Evolutionary conservation across 495 filamentous ascomycete species (phyloP), one percentile per base, ranked within the genome.

Genomic region (Annulohypoxylon stygium): DNA sequence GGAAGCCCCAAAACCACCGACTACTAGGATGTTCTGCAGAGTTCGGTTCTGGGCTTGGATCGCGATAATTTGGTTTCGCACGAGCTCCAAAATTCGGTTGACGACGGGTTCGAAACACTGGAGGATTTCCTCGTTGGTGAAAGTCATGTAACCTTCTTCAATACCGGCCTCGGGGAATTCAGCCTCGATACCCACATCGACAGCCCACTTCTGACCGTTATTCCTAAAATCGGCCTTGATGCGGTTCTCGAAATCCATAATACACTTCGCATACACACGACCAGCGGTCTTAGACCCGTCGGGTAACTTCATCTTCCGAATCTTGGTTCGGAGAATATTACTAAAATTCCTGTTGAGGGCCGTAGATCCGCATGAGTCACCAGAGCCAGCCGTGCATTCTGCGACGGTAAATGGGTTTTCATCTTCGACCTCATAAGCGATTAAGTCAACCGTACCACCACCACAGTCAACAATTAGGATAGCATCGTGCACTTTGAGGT

Each of bases 141-240:
- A 93, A n/a, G 90, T 92, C 90, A 93, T 93, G 84, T 92, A 93
- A 23, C 90, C 90, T 75, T 93, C 90, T 76, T 92, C 90, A 64
- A 93, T 93, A 65, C 90, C 90, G 30, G 90, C 90, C 78, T 93
- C 90, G 70, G 90, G 90, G 80, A 91, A 93, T 75, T 93, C 90
- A 62, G 90, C 90, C 80, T 93, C 90, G 73, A 93, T 93, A 78
- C 90, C 90, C 30, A 92, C 90, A 74, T 93, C 90, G 23, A 93
- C 90, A 41, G 90, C 90, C 90, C 90, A 93, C 77, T 92, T 92
- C 77, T 92, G 90, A 36, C 89, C 89, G 78, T 93, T 93, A 80
- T 93, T 93, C n/a, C 90, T 84, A 85, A 93, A 93, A 81, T 93
- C 90, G 53, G 90, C 90, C 83, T 92, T 93, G 84, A 93, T 92